Evolutionary conservation across 352 stramenopile species (phyloP).

Genomic region (Elongisporangium undulatum): DNA sequence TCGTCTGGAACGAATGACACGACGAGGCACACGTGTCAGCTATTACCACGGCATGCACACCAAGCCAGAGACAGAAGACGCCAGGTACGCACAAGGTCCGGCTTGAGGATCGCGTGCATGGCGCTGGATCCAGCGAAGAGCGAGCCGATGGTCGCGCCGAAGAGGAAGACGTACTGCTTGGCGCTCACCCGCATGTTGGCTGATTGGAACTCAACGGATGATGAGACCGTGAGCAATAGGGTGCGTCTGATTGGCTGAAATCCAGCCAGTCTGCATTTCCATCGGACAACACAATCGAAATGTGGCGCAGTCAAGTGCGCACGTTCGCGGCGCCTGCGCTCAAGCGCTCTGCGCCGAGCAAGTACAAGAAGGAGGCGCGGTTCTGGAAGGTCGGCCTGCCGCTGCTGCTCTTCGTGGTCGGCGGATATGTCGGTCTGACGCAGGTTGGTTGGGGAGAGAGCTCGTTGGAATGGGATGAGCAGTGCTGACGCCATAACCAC

Average conservation of each 20-base stretch:
- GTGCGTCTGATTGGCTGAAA: conserved; percentile 23
- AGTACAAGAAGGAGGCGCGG: conserved; percentile 54
- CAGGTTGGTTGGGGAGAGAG: conserved; percentile 31
- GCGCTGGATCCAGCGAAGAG: conserved; percentile 80
- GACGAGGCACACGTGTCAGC: background rate
- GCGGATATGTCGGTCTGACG: conserved; percentile 67
- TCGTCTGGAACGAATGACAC: background rate
- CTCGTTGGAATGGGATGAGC: background rate
- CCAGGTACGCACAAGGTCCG: conserved; percentile 52
- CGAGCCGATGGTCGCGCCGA: conserved; percentile 64
- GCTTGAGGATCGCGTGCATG: conserved; percentile 83
- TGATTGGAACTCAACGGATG: conserved; percentile 2
- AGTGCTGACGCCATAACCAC: background rate
- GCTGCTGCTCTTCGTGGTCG: conserved; percentile 79
- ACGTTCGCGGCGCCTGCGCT: conserved; percentile 15
- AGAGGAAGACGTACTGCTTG: conserved; percentile 76
- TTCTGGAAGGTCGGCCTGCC: conserved; percentile 72
- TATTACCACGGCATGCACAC: background rate
- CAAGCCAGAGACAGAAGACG: background rate
- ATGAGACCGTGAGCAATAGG: conserved; percentile 8
- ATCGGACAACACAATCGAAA: conserved; percentile 4
- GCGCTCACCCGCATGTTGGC: conserved; percentile 51
- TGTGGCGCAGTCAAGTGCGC: conserved; percentile 20
- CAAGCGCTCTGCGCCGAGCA: conserved; percentile 11
- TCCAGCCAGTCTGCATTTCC: conserved; percentile 6